Conservation (phyloP, 1,139 yeast species). For the Candida anutae region DNA sequence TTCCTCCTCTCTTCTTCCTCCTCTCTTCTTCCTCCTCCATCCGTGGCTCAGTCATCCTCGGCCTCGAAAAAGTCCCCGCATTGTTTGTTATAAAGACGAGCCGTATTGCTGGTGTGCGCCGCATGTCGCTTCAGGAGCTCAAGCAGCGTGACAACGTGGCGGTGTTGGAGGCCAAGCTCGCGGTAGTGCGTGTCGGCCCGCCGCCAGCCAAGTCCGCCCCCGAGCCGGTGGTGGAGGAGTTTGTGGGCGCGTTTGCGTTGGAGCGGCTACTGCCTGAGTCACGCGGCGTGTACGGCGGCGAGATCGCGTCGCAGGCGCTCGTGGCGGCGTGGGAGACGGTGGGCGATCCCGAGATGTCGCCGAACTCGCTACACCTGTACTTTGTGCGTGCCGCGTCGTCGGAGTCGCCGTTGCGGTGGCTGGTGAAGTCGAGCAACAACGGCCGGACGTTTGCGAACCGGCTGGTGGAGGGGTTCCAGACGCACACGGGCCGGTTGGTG, state of each 20-base stretch:
- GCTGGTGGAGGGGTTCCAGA: constrained; percentile 27
- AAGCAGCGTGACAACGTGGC: constrained; percentile 12
- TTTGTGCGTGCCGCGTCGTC: constrained; percentile 32
- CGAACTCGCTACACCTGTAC: constrained; percentile 35
- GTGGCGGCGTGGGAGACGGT: constrained; percentile 34
- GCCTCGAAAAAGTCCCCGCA: neutral
- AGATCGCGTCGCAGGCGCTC: constrained; percentile 25
- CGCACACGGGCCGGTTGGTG: constrained; percentile 21
- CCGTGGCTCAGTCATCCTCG: neutral
- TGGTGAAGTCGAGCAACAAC: constrained; percentile 22
- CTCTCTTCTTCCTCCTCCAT: neutral
- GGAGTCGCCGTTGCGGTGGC: constrained; percentile 27
- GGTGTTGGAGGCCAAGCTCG: constrained; percentile 18
- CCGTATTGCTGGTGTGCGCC: neutral
- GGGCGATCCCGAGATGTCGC: constrained; percentile 18
- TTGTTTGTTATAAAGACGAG: neutral
- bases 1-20: neutral
- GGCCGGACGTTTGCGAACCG: constrained; percentile 32
- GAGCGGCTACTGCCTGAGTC: constrained; percentile 23
- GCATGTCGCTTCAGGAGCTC: constrained; percentile 10
- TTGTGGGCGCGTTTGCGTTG: constrained; percentile 29
- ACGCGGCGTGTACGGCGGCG: constrained; percentile 39
- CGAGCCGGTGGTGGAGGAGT: constrained; percentile 5
- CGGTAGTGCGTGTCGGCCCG: constrained; percentile 6
- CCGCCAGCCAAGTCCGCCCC: constrained; percentile 4